Evolutionary conservation across 2,329 filamentous ascomycete genomes (phyloP).

Genomic region (Penicillium sp.): DNA sequence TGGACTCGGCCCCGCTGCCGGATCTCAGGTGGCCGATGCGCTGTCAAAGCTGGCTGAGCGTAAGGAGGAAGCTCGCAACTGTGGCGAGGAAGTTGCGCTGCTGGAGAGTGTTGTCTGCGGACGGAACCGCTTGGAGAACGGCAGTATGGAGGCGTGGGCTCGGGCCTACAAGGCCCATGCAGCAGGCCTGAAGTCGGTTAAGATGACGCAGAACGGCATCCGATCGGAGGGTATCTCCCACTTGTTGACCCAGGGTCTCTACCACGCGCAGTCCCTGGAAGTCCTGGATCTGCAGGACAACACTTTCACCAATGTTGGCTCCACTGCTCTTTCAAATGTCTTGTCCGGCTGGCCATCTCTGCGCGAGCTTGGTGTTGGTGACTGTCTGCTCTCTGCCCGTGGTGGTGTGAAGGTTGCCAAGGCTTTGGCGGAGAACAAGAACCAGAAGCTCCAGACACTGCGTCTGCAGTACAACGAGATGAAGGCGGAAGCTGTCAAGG

Average conservation of each 20-base stretch:
- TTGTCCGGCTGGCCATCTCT: slow-evolving; percentile 66
- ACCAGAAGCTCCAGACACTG: slow-evolving; percentile 69
- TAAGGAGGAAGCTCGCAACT: slow-evolving; percentile 60
- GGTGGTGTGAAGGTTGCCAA: slow-evolving; percentile 66
- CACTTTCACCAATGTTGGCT: slow-evolving; percentile 78
- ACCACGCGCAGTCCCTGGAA: slow-evolving; percentile 58
- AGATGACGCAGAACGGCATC: slow-evolving; percentile 98
- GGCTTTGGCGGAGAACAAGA: slow-evolving; percentile 65
- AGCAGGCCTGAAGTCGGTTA: slow-evolving; percentile 69
- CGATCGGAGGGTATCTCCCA: slow-evolving; percentile 82
- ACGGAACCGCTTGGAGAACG: slow-evolving; percentile 88
- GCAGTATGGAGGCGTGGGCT: slow-evolving; percentile 92
- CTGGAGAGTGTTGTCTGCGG: slow-evolving; percentile 97
- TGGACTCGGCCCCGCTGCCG: slow-evolving; percentile 83
- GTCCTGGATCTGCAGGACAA: slow-evolving; percentile 93
- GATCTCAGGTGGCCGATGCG: slow-evolving; percentile 78
- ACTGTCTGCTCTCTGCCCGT: slow-evolving; percentile 72
- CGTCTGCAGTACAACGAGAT: slow-evolving; percentile 93
- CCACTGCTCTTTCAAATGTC: slow-evolving; percentile 66
- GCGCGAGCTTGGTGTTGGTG: slow-evolving; percentile 76
- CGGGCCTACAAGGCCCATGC: slow-evolving; percentile 71
- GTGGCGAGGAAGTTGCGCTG: slow-evolving; percentile 62
- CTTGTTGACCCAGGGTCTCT: slow-evolving; percentile 69
- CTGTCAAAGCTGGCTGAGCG: slow-evolving; percentile 72
- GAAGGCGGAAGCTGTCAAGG: slow-evolving; percentile 63